Conservation (phyloP, 2,329 filamentous ascomycete species). For the Cladophialophora exuberans region DNA sequence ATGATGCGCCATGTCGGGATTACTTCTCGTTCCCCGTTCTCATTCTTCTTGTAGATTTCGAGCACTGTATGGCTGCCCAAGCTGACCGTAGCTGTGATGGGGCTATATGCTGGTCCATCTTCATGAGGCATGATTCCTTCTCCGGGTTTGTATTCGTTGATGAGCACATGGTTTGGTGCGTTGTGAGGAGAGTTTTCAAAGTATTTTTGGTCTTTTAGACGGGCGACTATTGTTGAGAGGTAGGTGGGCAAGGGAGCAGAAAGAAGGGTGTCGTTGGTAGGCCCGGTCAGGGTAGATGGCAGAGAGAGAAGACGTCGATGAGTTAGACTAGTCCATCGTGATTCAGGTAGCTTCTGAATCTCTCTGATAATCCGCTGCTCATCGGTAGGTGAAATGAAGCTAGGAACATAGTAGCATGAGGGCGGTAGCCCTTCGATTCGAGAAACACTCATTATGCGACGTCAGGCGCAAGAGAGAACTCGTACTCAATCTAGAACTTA, state of each 20-base stretch:
- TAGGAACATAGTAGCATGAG: constrained; percentile 78
- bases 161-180: constrained; percentile 83
- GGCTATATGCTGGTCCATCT: constrained; percentile 85
- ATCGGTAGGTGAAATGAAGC: constrained; percentile 79
- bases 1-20: constrained; percentile 62
- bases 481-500: constrained; percentile 5
- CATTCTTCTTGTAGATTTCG: constrained; percentile 68
- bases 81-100: constrained; percentile 88
- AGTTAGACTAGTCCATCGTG: constrained; percentile 84
- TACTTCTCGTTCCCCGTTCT: constrained; percentile 28
- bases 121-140: constrained; percentile 98
- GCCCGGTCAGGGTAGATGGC: constrained; percentile 78
- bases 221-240: constrained; percentile 69
- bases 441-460: constrained; percentile 43
- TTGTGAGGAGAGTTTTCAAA: constrained; percentile 71
- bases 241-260: constrained; percentile 71
- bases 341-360: constrained; percentile 66
- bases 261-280: constrained; percentile 67
- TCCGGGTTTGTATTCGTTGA: constrained; percentile 87
- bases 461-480: neutral
- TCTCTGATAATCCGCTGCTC: constrained; percentile 72
- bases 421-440: constrained; percentile 62
- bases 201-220: constrained; percentile 52
- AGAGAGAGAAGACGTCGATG: constrained; percentile 89
- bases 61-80: constrained; percentile 77